Evolutionary conservation across 208 protist species (phyloP), one percentile per base, ranked within the genome.

Genomic region (Crithidia thermophila): DNA sequence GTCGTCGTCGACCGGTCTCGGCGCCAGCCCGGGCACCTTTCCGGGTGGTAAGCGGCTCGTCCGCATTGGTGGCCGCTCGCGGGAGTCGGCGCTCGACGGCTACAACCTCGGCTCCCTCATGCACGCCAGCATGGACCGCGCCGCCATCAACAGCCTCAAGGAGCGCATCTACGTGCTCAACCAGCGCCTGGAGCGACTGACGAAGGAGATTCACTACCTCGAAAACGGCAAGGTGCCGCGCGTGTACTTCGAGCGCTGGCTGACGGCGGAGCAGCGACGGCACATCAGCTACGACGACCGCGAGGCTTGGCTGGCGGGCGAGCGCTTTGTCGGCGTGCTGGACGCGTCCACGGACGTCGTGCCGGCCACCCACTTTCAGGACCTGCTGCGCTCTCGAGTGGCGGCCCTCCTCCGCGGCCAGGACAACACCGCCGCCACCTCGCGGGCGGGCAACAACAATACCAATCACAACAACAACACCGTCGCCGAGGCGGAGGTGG

Each of bases 11-110:
- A 53, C n/a, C 28, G 47, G 42, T 2, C 8, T 42, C 7, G 21
- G 40, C 18, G 23, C 61, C 8, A 45, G 23, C 31, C 18, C 70
- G 14, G 84, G 88, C 63, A 50, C 76, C n/a, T 96, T 96, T 56
- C 91, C 91, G 0, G 57, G 68, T 46, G 91, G 88, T 8, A 80
- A 85, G 31, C 86, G 88, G 9, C 70, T 96, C 49, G 84, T 96
- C n/a, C 91, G 91, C 53, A 91, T 96, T 37, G 91, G 91, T 65
- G 91, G 91, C 18, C 88, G 88, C 51, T 96, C 91, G 5, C 69
- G 79, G 13, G 86, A 96, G 63, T 18, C 77, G 7, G 79, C 77
- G 5, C 83, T 96, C 23, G 88, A 90, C 56, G 64, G 62, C 13
- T 84, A 92, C 79, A 96, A 96, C 75, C 79, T 96, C 49, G 71